These are phyloP conservation scores for Exidia glandulosa DNA, from an alignment of 768 basidiomycete genomes.

Conservation along the genomic window DNA sequence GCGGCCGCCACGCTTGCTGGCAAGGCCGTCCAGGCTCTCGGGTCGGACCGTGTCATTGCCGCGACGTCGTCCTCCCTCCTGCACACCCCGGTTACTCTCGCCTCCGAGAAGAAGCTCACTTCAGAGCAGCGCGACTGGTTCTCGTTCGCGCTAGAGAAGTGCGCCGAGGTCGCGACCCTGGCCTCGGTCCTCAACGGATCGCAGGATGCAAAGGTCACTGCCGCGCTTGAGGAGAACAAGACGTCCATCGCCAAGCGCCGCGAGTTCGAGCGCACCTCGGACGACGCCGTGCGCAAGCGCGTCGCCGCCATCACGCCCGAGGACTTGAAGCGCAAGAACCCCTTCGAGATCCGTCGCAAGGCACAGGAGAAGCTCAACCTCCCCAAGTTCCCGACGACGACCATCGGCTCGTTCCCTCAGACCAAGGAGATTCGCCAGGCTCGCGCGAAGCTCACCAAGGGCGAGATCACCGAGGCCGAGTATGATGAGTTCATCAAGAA, in stretches of 20 bases:
- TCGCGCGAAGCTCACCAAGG: conserved; percentile 90
- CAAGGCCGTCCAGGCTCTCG: conserved; percentile 75
- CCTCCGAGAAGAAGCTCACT: conserved; percentile 83
- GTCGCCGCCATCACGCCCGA: conserved; percentile 84
- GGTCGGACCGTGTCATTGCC: conserved; percentile 79
- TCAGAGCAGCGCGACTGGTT: conserved; percentile 93
- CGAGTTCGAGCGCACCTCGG: conserved; percentile 85
- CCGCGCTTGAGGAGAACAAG: conserved; percentile 81
- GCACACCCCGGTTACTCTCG: conserved; percentile 94
- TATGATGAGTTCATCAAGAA: conserved; percentile 98
- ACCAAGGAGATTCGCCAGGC: conserved; percentile 98
- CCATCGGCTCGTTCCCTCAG: conserved; percentile 99
- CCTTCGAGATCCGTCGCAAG: conserved; percentile 78
- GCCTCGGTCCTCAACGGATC: conserved; percentile 79
- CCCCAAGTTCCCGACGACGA: conserved; percentile 97
- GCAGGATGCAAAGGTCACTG: conserved; percentile 57
- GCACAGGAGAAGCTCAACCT: conserved; percentile 83
- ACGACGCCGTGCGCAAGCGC: conserved; percentile 90
- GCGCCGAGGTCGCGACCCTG: conserved; percentile 76
- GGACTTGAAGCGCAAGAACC: conserved; percentile 76
- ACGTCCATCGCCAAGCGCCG: conserved; percentile 87
- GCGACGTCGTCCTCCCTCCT: conserved; percentile 96
- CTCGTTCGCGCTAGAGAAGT: conserved; percentile 96
- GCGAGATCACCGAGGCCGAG: conserved; percentile 71
- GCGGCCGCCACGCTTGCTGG: conserved; percentile 73